Evolutionary conservation across 129 eudicot genomes (phyloP).

Genomic region (Centaurea solstitialis): DNA sequence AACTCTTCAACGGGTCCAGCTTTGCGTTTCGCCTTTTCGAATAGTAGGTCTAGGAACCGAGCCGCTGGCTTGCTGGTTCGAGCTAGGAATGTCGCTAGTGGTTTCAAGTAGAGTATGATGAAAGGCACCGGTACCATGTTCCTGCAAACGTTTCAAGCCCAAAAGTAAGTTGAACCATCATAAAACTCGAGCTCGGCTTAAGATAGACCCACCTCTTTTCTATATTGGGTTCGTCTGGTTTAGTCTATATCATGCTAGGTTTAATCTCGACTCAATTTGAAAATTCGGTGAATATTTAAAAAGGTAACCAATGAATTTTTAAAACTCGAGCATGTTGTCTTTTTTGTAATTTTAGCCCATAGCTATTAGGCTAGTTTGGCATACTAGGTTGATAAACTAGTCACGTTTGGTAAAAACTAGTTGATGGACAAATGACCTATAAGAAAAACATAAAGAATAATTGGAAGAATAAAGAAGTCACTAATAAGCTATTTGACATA

Average conservation of each 20-base stretch:
- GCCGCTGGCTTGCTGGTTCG: constrained; percentile 65
- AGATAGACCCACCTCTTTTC: too few relatives aligned
- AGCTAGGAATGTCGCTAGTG: constrained; percentile 69
- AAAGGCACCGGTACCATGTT: constrained; percentile 97
- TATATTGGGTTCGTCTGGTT: too few relatives aligned
- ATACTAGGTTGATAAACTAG: not conserved
- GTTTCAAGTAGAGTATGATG: constrained; percentile 77
- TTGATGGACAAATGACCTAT: not conserved
- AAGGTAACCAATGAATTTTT: too few relatives aligned
- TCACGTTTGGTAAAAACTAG: not conserved
- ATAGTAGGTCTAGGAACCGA: constrained; percentile 56
- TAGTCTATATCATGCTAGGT: too few relatives aligned
- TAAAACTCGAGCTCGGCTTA: not conserved
- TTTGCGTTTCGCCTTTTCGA: constrained; percentile 75
- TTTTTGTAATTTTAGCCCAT: too few relatives aligned
- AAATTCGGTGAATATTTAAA: too few relatives aligned
- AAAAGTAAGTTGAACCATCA: not conserved
- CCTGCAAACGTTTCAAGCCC: constrained; percentile 31
- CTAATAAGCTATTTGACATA: not conserved
- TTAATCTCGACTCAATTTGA: too few relatives aligned
- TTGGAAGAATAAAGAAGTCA: not conserved
- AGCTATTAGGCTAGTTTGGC: too few relatives aligned
- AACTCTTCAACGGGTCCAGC: constrained; percentile 96
- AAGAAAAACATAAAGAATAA: not conserved
- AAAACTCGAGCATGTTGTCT: too few relatives aligned